These are phyloP conservation scores for Epichloe hybrida DNA, from an alignment of 2,329 filamentous ascomycete species.

Conservation along the genomic window DNA sequence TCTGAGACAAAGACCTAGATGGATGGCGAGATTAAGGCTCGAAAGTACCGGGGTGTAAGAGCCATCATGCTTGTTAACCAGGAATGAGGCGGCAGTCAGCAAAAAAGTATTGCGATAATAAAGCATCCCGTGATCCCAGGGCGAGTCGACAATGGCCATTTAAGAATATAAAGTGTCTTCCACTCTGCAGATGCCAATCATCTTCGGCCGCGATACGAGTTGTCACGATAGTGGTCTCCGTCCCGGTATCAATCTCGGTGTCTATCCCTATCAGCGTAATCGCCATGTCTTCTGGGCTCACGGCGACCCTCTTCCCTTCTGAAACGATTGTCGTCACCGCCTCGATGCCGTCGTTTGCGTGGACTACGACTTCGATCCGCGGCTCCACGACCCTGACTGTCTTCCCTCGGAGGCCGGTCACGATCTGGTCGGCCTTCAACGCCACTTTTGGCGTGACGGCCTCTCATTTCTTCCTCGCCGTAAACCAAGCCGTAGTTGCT, in stretches of 20 bases:
- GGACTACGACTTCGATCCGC: slow-evolving; percentile 26
- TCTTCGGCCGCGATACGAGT: slow-evolving; percentile 8
- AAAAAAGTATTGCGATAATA: not conserved
- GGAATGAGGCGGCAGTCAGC: too few relatives aligned
- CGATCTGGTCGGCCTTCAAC: slow-evolving; percentile 12
- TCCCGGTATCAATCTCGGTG: slow-evolving; percentile 4
- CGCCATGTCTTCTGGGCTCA: slow-evolving; percentile 11
- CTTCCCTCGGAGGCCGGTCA: slow-evolving; percentile 8
- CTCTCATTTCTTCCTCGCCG: slow-evolving; percentile 54
- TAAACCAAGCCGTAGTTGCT: slow-evolving; percentile 68
- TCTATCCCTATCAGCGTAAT: slow-evolving; percentile 6
- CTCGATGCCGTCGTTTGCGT: slow-evolving; percentile 19
- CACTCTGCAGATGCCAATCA: slow-evolving; percentile 1
- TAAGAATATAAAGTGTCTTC: not conserved
- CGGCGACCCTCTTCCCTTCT: slow-evolving; percentile 16
- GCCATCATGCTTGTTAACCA: too few relatives aligned
- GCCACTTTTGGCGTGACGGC: slow-evolving; percentile 30
- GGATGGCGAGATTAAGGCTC: not conserved
- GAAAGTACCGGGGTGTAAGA: too few relatives aligned
- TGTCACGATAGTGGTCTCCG: slow-evolving; percentile 2
- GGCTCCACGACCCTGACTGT: not conserved
- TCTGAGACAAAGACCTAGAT: not conserved
- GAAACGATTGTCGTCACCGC: not conserved
- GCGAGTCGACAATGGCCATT: not conserved
- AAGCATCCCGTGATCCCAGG: not conserved